Evolutionary conservation across 2,329 filamentous ascomycete species (phyloP).

Genomic region (Lecanicillium sp.): DNA sequence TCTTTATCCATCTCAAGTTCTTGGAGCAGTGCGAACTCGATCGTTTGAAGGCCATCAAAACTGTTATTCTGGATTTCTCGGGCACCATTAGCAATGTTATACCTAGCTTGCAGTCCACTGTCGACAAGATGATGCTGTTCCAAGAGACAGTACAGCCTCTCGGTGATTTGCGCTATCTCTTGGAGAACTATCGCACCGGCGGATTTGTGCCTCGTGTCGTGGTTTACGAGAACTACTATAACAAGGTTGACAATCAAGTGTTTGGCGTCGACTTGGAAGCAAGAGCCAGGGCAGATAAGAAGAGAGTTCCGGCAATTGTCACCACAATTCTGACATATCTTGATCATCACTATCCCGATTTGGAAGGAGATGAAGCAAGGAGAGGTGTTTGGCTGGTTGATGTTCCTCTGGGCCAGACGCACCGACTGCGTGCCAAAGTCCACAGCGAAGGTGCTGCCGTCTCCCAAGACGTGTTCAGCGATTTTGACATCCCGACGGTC

Average conservation of each 20-base stretch:
- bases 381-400: constrained; percentile 92
- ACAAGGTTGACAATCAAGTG: constrained; percentile 93
- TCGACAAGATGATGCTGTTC: constrained; percentile 98
- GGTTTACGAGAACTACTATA: constrained; percentile 98
- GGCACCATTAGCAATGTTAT: constrained; percentile 97
- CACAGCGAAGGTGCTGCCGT: constrained; percentile 76
- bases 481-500: constrained; percentile 90
- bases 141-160: constrained; percentile 96
- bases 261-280: constrained; percentile 98
- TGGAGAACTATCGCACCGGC: constrained; percentile 95
- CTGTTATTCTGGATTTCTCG: constrained; percentile 94
- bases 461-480: constrained; percentile 66
- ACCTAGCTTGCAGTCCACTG: constrained; percentile 86
- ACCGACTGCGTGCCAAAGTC: constrained; percentile 72
- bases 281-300: constrained; percentile 84
- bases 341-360: constrained; percentile 92
- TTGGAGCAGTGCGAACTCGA: constrained; percentile 97
- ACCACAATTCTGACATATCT: constrained; percentile 92
- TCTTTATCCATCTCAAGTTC: constrained; percentile 86
- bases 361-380: constrained; percentile 91
- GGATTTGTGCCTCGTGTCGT: constrained; percentile 85
- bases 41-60: constrained; percentile 94
- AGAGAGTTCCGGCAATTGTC: constrained; percentile 86
- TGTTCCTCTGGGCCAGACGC: constrained; percentile 75
- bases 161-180: constrained; percentile 82